Conservation (phyloP, 1,139 yeast species). For the Pichia sp. region DNA sequence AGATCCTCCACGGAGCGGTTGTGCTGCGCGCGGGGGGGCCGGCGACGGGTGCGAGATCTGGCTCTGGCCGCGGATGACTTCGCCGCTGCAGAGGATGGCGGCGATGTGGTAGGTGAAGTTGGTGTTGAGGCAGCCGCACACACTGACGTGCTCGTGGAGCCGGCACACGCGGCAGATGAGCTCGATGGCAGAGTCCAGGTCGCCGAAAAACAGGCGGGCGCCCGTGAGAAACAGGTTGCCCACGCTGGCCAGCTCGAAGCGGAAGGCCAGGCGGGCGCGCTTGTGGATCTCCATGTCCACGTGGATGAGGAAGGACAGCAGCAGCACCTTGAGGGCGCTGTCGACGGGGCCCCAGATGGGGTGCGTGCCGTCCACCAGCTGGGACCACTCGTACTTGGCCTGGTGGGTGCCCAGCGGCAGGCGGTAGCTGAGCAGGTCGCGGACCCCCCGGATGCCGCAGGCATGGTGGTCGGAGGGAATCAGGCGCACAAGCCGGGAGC, state of each 20-base stretch:
- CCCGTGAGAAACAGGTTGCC: slow-evolving; percentile 87
- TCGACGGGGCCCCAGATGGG: slow-evolving; percentile 59
- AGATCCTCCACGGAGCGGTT: slow-evolving; percentile 1
- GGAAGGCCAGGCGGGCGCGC: slow-evolving; percentile 60
- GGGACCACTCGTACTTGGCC: slow-evolving; percentile 58
- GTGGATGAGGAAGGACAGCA: slow-evolving; percentile 59
- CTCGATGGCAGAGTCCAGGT: slow-evolving; percentile 80
- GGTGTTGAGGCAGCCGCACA: slow-evolving; percentile 79
- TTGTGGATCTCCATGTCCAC: slow-evolving; percentile 74
- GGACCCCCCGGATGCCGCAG: slow-evolving; percentile 31
- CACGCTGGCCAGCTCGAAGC: slow-evolving; percentile 73
- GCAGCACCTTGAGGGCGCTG: slow-evolving; percentile 55
- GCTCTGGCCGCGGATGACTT: slow-evolving; percentile 84
- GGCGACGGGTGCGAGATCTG: slow-evolving; percentile 79
- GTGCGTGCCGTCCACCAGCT: slow-evolving; percentile 77
- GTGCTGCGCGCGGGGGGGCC: not conserved
- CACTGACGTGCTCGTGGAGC: slow-evolving; percentile 51
- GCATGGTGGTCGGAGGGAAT: slow-evolving; percentile 41
- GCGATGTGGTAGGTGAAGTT: slow-evolving; percentile 84
- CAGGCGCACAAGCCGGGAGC: slow-evolving; percentile 75
- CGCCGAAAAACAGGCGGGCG: slow-evolving; percentile 74
- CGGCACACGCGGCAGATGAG: slow-evolving; percentile 64
- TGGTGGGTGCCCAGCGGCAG: slow-evolving; percentile 35
- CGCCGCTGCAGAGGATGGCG: slow-evolving; percentile 66
- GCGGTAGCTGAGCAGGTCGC: slow-evolving; percentile 54